These are phyloP conservation scores for Fistulinella cinereoalba DNA, from an alignment of 1,284 basidiomycete genomes.

Conservation along the genomic window DNA sequence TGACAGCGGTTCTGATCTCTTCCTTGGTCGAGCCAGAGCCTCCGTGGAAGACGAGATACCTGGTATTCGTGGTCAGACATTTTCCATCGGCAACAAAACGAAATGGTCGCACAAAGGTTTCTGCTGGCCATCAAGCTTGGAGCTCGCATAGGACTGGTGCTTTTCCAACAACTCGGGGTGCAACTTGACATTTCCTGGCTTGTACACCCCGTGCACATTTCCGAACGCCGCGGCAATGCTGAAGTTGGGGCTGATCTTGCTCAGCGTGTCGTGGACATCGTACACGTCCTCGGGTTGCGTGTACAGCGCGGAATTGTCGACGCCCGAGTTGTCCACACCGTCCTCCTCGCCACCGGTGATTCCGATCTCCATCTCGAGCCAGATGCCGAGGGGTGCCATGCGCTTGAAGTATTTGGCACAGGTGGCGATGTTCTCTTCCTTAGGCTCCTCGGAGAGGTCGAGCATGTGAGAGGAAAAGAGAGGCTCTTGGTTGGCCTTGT, in stretches of 20 bases:
- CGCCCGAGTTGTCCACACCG: slow-evolving; percentile 94
- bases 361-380: slow-evolving; percentile 99
- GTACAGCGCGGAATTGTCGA: slow-evolving; percentile 94
- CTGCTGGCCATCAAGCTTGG: slow-evolving; percentile 67
- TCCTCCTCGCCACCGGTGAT: slow-evolving; percentile 99
- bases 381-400: slow-evolving; percentile 90
- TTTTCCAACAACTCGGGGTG: slow-evolving; percentile 90
- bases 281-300: slow-evolving; percentile 97
- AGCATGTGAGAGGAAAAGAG: slow-evolving; percentile 99
- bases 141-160: slow-evolving; percentile 82
- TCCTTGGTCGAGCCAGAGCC: slow-evolving; percentile 97
- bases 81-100: neutral
- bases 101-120: slow-evolving; percentile 74
- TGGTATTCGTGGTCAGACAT: slow-evolving; percentile 27
- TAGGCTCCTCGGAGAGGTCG: slow-evolving; percentile 96
- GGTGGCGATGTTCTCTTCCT: slow-evolving; percentile 94
- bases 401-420: slow-evolving; percentile 96
- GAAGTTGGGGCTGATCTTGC: slow-evolving; percentile 89
- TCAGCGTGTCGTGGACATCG: slow-evolving; percentile 86
- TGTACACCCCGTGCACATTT: slow-evolving; percentile 87
- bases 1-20: slow-evolving; percentile 92
- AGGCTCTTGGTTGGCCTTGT: slow-evolving; percentile 84
- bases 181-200: slow-evolving; percentile 82
- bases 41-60: slow-evolving; percentile 99
- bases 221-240: slow-evolving; percentile 86